Evolutionary conservation across 2,329 filamentous ascomycete genomes (phyloP).

Genomic region (Thermoascus crustaceus): DNA sequence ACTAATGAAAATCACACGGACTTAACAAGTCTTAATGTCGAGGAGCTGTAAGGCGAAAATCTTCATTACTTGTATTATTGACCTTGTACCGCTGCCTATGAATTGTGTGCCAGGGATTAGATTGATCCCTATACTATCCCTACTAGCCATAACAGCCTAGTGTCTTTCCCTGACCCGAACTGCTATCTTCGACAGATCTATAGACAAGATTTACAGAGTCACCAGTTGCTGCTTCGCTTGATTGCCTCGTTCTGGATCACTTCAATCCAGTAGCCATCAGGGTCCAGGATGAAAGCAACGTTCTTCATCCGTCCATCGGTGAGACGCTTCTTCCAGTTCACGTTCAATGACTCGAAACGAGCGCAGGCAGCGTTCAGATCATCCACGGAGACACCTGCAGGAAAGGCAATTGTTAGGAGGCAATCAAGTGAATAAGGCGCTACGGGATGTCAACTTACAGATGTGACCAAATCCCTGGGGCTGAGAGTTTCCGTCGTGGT

Average conservation of each 20-base stretch:
- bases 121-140: too few species aligned
- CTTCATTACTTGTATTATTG: too few species aligned
- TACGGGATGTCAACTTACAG: constrained; percentile 46
- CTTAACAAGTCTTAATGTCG: too few species aligned
- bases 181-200: too few species aligned
- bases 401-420: constrained; percentile 5
- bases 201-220: too few species aligned
- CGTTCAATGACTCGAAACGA: constrained; percentile 71
- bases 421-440: background rate
- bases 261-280: constrained; percentile 74
- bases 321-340: constrained; percentile 90
- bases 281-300: constrained; percentile 83
- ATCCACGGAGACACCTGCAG: constrained; percentile 67
- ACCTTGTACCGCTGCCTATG: too few species aligned
- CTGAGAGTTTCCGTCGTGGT: constrained; percentile 86
- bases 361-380: constrained; percentile 80
- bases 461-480: constrained; percentile 94
- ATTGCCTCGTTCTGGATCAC: constrained; percentile 61
- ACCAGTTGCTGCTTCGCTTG: constrained; percentile 37
- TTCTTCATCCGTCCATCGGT: constrained; percentile 90
- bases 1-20: too few species aligned
- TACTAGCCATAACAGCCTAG: too few species aligned
- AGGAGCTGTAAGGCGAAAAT: too few species aligned
- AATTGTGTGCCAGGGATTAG: too few species aligned
- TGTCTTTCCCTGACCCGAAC: too few species aligned